These are phyloP conservation scores for Obelidium mucronatum DNA, from an alignment of 192 early-diverging fungal genomes.

Conservation along the genomic window DNA sequence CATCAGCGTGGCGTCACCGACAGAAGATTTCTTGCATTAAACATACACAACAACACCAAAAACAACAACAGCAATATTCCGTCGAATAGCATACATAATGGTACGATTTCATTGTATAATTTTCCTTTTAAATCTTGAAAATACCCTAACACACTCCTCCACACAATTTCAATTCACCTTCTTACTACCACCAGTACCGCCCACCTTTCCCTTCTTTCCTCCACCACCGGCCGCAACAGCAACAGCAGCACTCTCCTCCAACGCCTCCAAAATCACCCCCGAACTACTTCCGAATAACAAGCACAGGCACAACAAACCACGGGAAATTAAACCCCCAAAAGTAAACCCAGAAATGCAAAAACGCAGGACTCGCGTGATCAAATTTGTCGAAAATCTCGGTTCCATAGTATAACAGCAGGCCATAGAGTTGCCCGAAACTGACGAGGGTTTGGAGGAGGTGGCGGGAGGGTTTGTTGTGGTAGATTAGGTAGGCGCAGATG, in stretches of 20 bases:
- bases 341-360: conserved; percentile 91
- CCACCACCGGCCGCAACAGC: too few relatives aligned
- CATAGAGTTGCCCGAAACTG: conserved; percentile 76
- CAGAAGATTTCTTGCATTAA: neutral
- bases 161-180: neutral
- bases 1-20: neutral
- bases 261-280: conserved; percentile 36
- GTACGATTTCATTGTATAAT: neutral
- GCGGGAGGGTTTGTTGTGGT: conserved; percentile 38
- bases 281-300: conserved; percentile 49
- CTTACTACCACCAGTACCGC: neutral
- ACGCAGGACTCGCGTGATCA: conserved; percentile 73
- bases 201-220: neutral
- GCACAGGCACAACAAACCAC: conserved; percentile 81
- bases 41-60: neutral
- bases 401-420: conserved; percentile 81
- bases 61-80: neutral
- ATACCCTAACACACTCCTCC: neutral
- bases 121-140: neutral
- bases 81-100: neutral
- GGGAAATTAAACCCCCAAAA: conserved; percentile 83
- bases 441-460: conserved; percentile 63
- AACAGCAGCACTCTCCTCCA: neutral
- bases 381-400: conserved; percentile 64
- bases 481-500: conserved; percentile 45